Base-by-base conservation (phyloP, 2,329 filamentous ascomycete genomes). In the Phaeosphaeria sp. region DNA sequence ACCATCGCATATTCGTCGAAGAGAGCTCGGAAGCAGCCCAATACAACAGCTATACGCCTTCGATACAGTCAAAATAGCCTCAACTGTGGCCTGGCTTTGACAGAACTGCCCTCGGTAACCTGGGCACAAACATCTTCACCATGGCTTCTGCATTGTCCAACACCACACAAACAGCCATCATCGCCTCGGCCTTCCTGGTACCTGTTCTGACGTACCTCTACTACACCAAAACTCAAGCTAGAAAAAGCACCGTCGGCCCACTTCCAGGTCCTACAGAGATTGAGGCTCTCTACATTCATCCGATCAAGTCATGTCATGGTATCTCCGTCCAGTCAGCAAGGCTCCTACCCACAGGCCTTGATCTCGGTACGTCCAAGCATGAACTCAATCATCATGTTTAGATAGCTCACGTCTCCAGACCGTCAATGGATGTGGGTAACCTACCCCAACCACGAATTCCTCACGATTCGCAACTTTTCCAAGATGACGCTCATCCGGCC, bases 351-450 rank as follows among this genome's bases (percentile, higher is more conserved):
- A 82, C 85, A 3, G 87, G 87, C 0, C 79, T 89, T 11, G 84
- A 87, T 46, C 78, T 89, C 13, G 72, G 72, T 75, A 69, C 23
- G 48, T 54, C n/a, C 5, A 2, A 6, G 22, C 17, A 27, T 6
- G 11, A 49, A 20, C 22, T 27, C 18, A 41, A 13, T 42, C 18
- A n/a, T 27, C 25, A 9, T 41, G 6, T n/a, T 7, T 33, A 33
- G n/a, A 36, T 13, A 5, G 21, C 57, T 68, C n/a, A 68, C 49
- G n/a, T 17, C 2, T 18, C 6, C 41, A 74, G 87, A 89, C 69
- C 80, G 87, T 6, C 83, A 85, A 62, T 89, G 87, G 87, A 89
- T 89, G 87, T 86, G 89, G 73, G 80, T 88, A 48, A 81, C 84
- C 33, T 80, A 81, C 1, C 76, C 81, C 17, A 79, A 78, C 4